A percentile compares a stretch with the other conserved stretches of the same genome.
These are phyloP conservation scores for Yamadazyma sp. DNA, from an alignment of 805 yeast species.

Conservation along the genomic window DNA sequence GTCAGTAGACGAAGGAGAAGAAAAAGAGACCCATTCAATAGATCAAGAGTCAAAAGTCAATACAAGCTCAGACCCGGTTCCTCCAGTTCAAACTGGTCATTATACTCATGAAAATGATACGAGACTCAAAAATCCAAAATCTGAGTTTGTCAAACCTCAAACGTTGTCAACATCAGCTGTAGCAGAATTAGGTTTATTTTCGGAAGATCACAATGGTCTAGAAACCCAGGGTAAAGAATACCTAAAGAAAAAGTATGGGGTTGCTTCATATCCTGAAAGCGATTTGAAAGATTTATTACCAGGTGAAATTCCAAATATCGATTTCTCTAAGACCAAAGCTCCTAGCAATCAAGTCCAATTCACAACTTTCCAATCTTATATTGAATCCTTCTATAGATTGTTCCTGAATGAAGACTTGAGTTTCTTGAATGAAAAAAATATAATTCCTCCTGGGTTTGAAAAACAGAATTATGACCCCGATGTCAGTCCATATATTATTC, in stretches of 20 bases:
- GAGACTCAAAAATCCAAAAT: constrained; percentile 63
- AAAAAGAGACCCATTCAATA: constrained; percentile 6
- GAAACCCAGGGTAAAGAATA: constrained; percentile 72
- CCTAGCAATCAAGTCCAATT: constrained; percentile 86
- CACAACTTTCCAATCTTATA: constrained; percentile 77
- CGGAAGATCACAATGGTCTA: constrained; percentile 56
- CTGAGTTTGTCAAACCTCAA: constrained; percentile 71
- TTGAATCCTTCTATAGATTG: constrained; percentile 80
- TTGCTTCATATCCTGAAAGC: constrained; percentile 80
- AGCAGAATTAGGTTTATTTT: constrained; percentile 60
- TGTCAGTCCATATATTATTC: constrained; percentile 71
- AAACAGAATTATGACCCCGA: constrained; percentile 57
- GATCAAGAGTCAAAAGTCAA: constrained; percentile 17
- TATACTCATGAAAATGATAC: constrained; percentile 56
- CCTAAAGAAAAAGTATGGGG: constrained; percentile 74
- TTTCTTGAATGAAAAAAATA: constrained; percentile 60
- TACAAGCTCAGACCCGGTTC: constrained; percentile 33
- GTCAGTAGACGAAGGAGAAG: constrained; percentile 3
- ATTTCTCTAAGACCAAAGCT: constrained; percentile 73
- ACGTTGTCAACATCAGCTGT: constrained; percentile 63
- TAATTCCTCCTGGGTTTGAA: constrained; percentile 51
- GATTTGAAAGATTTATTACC: constrained; percentile 78
- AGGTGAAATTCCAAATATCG: constrained; percentile 83
- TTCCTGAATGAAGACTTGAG: constrained; percentile 79
- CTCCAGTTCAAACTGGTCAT: constrained; percentile 46